Base-by-base conservation (phyloP, 495 filamentous ascomycete species). In the Mycothermus thermophilus region DNA sequence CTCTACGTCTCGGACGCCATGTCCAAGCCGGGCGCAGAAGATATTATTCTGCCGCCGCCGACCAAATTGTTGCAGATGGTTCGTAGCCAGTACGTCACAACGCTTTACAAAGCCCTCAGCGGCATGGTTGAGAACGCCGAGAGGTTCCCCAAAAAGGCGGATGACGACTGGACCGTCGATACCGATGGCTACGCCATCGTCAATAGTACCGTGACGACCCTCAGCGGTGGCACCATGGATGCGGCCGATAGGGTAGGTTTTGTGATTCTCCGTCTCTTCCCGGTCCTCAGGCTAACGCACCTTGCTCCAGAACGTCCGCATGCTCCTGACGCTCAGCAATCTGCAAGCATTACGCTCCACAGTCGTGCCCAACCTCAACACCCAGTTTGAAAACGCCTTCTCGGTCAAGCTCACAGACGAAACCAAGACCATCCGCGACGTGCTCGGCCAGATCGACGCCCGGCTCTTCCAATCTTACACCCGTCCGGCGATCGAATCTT, bases 121-220 rank as follows among this genome's bases (percentile, higher is more conserved):
- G 90, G 88, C 3, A 81, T 97, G 71, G 84, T 97, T 0, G 90
- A 95, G 57, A 93, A 90, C 57, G 88, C 90, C 21, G 85, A 94
- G 57, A 74, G 69, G 25, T 64, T 73, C 1, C 51, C 75, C 1
- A 68, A 71, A 34, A 67, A 67, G 34, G 63, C 71, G 21, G 71
- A 72, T 20, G 69, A 69, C 26, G 72, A 75, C 29, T 67, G 65
- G 63, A 66, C 62, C 3, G 60, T 60, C 6, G 76, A 82, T 38
- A 19, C 52, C 50, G 44, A 61, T 24, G 46, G 53, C 54, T 46
- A 54, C 51, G 34, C 58, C 5, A 32, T 49, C 4, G 23, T 46
- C 5, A 46, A 31, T 14, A 30, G 43, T 8, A 42, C 39, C 4
- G 34, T 41, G 21, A 34, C 38, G 11, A 53, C 40, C 12, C 28